Evolutionary conservation across 2,329 filamentous ascomycete genomes (phyloP).

Genomic region (Diatrype stigma): DNA sequence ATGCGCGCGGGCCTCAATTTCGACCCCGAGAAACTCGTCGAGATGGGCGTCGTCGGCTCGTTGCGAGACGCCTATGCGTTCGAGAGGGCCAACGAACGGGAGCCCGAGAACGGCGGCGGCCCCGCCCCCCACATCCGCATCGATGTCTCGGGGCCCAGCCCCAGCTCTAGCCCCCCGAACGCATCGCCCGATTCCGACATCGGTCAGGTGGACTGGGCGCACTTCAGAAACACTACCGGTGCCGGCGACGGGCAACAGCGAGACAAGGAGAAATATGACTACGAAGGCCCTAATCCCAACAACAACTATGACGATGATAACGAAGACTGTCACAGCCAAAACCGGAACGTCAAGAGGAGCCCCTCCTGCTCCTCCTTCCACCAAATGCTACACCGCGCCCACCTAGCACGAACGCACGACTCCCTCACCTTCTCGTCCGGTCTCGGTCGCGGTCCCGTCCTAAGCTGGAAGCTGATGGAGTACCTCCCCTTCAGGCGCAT

Average conservation of each 20-base stretch:
- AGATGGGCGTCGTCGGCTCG: slow-evolving; percentile 57
- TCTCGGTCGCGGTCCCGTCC: slow-evolving; percentile 48
- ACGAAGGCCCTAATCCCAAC: no score
- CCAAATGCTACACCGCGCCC: slow-evolving; percentile 53
- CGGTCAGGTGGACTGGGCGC: slow-evolving; percentile 8
- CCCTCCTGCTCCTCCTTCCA: no score
- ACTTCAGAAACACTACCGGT: slow-evolving; percentile 10
- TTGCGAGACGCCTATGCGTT: slow-evolving; percentile 29
- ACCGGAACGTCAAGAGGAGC: no score
- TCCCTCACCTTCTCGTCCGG: slow-evolving; percentile 64
- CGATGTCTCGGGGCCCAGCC: slow-evolving; percentile 23
- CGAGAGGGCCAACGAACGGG: slow-evolving; percentile 5
- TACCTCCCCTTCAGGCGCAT: slow-evolving; percentile 77
- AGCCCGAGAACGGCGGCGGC: slow-evolving; percentile 1
- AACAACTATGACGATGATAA: no score
- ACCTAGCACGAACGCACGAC: slow-evolving; percentile 60
- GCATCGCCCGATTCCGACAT: slow-evolving; percentile 4
- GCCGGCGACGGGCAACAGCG: not conserved
- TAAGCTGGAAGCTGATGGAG: slow-evolving; percentile 72
- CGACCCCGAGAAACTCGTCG: slow-evolving; percentile 62
- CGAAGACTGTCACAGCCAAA: not conserved
- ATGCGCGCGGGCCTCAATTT: slow-evolving; percentile 65
- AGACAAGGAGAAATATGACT: slow-evolving; percentile 7
- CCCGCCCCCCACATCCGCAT: slow-evolving; percentile 31
- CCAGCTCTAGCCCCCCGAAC: no score